Conservation (phyloP, 805 yeast genomes). For the Gaillardinia entomophila region DNA sequence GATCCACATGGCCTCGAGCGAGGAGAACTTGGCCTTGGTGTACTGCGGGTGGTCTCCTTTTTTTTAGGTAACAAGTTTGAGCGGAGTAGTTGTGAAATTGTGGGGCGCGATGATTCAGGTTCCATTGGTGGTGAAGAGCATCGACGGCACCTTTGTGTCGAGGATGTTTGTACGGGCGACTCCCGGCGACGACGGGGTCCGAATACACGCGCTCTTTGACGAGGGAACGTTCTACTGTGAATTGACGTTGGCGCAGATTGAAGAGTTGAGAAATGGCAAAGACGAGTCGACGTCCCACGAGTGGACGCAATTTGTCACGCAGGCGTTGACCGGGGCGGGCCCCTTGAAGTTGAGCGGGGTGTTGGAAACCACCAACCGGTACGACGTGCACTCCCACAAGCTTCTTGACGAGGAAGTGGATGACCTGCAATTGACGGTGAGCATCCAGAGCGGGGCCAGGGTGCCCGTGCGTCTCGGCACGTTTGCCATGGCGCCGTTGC, state of each 20-base stretch:
- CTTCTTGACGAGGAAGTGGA: background rate
- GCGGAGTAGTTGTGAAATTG: too few species aligned
- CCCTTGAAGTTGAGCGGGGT: background rate
- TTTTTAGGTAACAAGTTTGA: too few species aligned
- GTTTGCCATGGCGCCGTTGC: constrained; percentile 12
- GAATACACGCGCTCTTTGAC: background rate
- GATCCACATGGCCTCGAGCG: constrained; percentile 68
- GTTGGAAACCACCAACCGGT: background rate
- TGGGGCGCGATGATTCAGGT: too few species aligned
- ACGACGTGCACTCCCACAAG: background rate
- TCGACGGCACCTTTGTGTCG: too few species aligned
- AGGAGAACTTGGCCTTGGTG: constrained; percentile 62
- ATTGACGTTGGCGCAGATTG: background rate
- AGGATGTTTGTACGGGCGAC: too few species aligned
- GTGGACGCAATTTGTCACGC: background rate
- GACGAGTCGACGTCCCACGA: background rate
- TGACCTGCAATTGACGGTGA: background rate
- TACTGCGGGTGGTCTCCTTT: constrained; percentile 87
- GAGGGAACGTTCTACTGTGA: background rate
- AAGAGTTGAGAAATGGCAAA: background rate
- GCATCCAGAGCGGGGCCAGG: constrained; percentile 12
- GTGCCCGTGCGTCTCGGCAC: constrained; percentile 22
- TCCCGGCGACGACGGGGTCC: background rate
- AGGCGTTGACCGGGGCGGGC: background rate
- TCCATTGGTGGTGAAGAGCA: too few species aligned